Percentiles rank a stretch among this genome's conserved stretches.
Conservation (phyloP, 345 rosid species). For the Bretschneidera sinensis region DNA sequence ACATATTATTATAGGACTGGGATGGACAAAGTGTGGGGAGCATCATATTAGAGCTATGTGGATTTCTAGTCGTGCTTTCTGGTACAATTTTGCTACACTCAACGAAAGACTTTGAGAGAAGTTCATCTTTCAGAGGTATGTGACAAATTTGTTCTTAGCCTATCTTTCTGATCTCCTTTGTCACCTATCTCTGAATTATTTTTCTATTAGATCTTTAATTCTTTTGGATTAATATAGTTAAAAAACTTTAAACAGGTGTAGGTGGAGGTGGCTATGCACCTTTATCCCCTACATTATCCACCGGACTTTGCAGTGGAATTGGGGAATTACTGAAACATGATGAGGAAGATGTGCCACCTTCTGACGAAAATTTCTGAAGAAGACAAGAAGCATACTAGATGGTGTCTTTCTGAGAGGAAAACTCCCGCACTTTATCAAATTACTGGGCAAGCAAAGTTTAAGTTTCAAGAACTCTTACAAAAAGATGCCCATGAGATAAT, state of each 20-base stretch:
- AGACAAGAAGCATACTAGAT: constrained; percentile 39
- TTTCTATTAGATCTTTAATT: background rate
- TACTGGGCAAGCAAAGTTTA: constrained; percentile 4
- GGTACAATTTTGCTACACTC: constrained; percentile 59
- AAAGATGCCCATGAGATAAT: background rate
- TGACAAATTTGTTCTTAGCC: background rate
- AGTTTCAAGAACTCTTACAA: constrained; percentile 6
- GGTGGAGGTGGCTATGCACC: constrained; percentile 44
- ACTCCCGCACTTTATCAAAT: background rate
- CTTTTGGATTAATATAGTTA: background rate
- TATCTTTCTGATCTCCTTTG: background rate
- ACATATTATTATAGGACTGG: constrained; percentile 51
- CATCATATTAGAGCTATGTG: constrained; percentile 67
- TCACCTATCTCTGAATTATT: background rate
- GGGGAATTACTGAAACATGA: constrained; percentile 34
- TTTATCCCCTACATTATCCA: constrained; percentile 42
- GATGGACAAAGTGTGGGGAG: constrained; percentile 50
- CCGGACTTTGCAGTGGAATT: constrained; percentile 45
- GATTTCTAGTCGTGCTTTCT: constrained; percentile 56
- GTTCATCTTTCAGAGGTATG: constrained; percentile 45
- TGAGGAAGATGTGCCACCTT: constrained; percentile 28
- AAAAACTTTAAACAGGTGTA: background rate
- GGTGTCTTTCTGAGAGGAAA: constrained; percentile 2
- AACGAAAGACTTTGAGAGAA: constrained; percentile 56
- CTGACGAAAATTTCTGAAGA: constrained; percentile 31